Percentiles rank a stretch among this genome's conserved stretches.
phyloP scores from a whole-genome alignment of 768 basidiomycete species.

The Russula lepida region DNA sequence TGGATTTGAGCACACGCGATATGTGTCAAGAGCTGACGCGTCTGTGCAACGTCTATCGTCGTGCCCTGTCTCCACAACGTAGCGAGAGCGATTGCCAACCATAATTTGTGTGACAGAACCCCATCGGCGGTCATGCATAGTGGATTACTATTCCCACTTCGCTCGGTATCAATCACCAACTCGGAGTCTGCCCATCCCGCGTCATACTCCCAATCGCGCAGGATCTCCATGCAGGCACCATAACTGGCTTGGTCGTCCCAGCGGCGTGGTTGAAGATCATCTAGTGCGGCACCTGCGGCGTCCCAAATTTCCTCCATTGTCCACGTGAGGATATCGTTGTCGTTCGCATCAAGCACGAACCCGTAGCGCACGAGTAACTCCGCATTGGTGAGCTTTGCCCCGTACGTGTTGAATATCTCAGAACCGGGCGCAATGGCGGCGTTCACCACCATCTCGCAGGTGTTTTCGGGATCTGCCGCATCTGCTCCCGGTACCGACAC shows the following conservation, averaged over 20 bases:
- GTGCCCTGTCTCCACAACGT: neutral
- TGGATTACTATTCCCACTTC: neutral
- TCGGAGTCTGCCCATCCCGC: slow-evolving; percentile 16
- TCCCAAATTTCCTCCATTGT: slow-evolving; percentile 20
- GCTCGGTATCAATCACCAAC: slow-evolving; percentile 12
- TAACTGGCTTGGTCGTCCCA: slow-evolving; percentile 5
- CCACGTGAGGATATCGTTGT: slow-evolving; percentile 45
- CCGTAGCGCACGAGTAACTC: slow-evolving; percentile 63
- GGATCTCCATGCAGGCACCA: slow-evolving; percentile 14
- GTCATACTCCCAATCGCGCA: slow-evolving; percentile 16
- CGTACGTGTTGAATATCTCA: slow-evolving; percentile 75
- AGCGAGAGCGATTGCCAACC: slow-evolving; percentile 15
- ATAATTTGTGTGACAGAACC: slow-evolving; percentile 16
- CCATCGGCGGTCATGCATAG: slow-evolving; percentile 20
- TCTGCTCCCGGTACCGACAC: neutral
- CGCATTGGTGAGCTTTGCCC: slow-evolving; percentile 55
- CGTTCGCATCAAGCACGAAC: slow-evolving; percentile 66
- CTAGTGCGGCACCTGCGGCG: slow-evolving; percentile 19
- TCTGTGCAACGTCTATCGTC: neutral
- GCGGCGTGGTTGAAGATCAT: neutral
- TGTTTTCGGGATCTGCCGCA: slow-evolving; percentile 21
- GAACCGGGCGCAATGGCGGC: slow-evolving; percentile 38
- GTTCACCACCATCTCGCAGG: slow-evolving; percentile 62
- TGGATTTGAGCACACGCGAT: slow-evolving; percentile 10
- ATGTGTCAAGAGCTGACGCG: neutral